Evolutionary conservation across 1,284 basidiomycete species (phyloP).

Genomic region (Exobasidium cylindrosporum): DNA sequence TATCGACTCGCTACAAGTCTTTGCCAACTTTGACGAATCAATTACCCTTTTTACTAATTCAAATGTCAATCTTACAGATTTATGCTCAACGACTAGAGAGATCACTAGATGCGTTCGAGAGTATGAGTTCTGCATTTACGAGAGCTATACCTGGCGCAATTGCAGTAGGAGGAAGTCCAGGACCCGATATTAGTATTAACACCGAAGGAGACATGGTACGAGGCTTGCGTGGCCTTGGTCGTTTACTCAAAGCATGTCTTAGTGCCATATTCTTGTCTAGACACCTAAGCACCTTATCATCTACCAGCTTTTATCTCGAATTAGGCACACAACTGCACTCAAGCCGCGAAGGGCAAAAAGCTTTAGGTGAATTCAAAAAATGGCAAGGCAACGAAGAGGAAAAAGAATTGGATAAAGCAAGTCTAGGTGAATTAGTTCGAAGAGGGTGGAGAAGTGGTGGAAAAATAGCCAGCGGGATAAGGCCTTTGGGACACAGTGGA

Average conservation of each 20-base stretch:
- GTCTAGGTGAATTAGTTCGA: slow-evolving; percentile 34
- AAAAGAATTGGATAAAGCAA: slow-evolving; percentile 41
- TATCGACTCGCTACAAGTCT: slow-evolving; percentile 78
- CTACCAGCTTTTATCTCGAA: slow-evolving; percentile 36
- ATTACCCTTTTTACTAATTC: slow-evolving; percentile 77
- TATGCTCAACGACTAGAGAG: slow-evolving; percentile 76
- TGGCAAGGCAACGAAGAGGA: slow-evolving; percentile 22
- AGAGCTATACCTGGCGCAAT: slow-evolving; percentile 80
- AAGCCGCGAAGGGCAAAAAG: slow-evolving; percentile 24
- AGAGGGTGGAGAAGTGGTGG: slow-evolving; percentile 8
- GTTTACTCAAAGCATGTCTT: slow-evolving; percentile 45
- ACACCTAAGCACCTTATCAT: slow-evolving; percentile 40
- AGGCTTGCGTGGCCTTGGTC: slow-evolving; percentile 41
- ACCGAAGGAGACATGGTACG: slow-evolving; percentile 40
- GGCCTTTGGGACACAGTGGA: slow-evolving; percentile 5
- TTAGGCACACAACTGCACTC: slow-evolving; percentile 28
- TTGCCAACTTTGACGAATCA: slow-evolving; percentile 75
- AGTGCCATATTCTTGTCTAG: slow-evolving; percentile 31
- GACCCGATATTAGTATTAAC: not conserved
- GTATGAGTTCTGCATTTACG: slow-evolving; percentile 77
- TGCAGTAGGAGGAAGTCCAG: slow-evolving; percentile 9
- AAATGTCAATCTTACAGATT: slow-evolving; percentile 75
- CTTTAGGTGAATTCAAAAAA: slow-evolving; percentile 20
- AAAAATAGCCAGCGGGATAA: slow-evolving; percentile 2
- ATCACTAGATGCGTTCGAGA: slow-evolving; percentile 89